Base-by-base conservation (phyloP, 768 basidiomycete genomes). In the Mycena vulgaris region DNA sequence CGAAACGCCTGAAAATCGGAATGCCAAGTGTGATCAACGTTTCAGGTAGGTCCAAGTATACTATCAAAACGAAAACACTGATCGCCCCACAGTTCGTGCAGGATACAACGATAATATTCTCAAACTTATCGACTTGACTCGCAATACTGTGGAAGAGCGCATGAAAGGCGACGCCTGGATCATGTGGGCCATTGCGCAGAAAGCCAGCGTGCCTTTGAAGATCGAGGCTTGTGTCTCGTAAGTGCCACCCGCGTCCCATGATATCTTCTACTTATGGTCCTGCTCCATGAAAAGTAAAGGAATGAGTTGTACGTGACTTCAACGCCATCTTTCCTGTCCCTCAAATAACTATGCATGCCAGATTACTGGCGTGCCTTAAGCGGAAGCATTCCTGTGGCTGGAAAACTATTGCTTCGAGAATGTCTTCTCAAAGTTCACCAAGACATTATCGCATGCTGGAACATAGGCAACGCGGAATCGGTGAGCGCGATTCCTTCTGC, bases 371-470 rank as follows among this genome's bases (percentile, higher is more conserved):
- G 35, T 37, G 21, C 60, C 0, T 14, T 62, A 25, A 60, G 27
- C 35, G 58, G 58, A 7, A 39, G 16, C 35, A 10, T 62, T 39
- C 60, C 58, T 7, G 30, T 40, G 42, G 45, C 23, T 11, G 60
- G 25, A 35, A 51, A 33, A 37, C 17, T 40, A 59, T 59, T 48
- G 45, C 60, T 62, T 16, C 47, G 48, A 8, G 60, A 62, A 25
- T 49, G 48, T 28, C 60, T 62, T n/a, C 23, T 62, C 1, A 23
- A 51, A 21, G 48, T 62, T 13, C 60, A 62, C 48, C 31, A 51
- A n/a, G 60, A 62, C n/a, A 62, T 62, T 28, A 51, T 39, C 25
- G 60, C 59, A 27, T 61, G 59, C 33, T 61, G 59, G 59, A 61
- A 61, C 59, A 14, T 61, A 2, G 30, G 31, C 2, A 31, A 49